Evolutionary conservation across 495 filamentous ascomycete genomes (phyloP), one percentile per base, ranked within the genome.

Genomic region (Cercophora newfieldiana): DNA sequence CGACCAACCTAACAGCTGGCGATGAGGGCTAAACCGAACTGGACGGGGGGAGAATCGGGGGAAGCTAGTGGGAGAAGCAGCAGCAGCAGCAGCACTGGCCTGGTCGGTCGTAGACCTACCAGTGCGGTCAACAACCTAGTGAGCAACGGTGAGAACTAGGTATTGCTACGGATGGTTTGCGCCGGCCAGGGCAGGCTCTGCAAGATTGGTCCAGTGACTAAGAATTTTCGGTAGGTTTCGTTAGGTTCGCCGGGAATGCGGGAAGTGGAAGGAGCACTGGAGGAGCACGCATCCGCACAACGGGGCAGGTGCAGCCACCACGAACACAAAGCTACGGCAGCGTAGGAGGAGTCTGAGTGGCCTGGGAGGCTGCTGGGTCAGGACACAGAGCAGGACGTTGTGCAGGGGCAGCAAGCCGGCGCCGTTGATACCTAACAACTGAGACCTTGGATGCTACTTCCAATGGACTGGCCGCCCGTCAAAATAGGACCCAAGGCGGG

Each of bases 401-500:
- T 53, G 50, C 50, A 53, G 19, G 10, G 8, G 10, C 50, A 16
- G 10, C 10, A n/a, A 53, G n/a, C 8, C 6, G 37, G 2, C 37
- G 18, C 50, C 24, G n/a, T 53, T 53, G 50, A 53, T 53, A 53
- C 50, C 50, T 53, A 53, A 53, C 24, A 22, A 14, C 50, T 53
- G 50, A 44, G 37, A 44, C 37, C 37, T 44, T n/a, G 37, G 10
- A 16, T 44, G 37, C 30, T 5, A 4, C 30, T 33, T 33, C 5
- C 5, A 44, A 44, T 53, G 50, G 50, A 26, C 50, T 53, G 24
- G 24, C 50, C 22, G 50, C 50, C 50, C 24, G 5, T 44, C 37
- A 44, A 44, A 44, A 44, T 2, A 12, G 12, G 30, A 12, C 4
- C 30, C 30, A 33, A 44, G 37, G 37, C 37, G 3, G 37, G 37